Evolutionary conservation across 1,284 basidiomycete genomes (phyloP), one percentile per base, ranked within the genome.

Genomic region (Leccinum griseonigrum): DNA sequence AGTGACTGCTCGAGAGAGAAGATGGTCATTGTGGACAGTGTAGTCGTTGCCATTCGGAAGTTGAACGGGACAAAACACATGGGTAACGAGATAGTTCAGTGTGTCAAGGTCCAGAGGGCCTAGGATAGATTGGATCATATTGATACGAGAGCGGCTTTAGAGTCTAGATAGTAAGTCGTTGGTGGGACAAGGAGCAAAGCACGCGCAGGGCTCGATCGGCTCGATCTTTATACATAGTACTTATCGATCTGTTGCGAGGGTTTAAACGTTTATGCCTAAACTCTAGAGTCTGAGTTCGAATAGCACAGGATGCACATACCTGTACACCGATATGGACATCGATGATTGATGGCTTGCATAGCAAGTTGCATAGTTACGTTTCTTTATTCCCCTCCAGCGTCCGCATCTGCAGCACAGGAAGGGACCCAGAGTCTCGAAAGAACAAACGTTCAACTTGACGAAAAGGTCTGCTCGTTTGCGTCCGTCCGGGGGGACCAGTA

Each of bases 381-480:
- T 13, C 34, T 34, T 34, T n/a, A 14, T 14, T 7, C 28, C n/a
- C 16, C 5, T 60, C 11, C n/a, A 32, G 10, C 34, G 16, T 14
- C 58, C 58, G 31, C 18, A 36, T 22, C 22, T 29, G 38, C 36
- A 10, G 34, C 57, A 58, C 36, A 40, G 57, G 31, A 34, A 11
- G 34, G 8, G 13, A 26, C 53, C 13, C 22, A 54, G 60, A 36
- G 52, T 8, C 53, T 58, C 38, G 61, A 67, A 28, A 29, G 63
- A 56, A 58, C 3, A 28, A n/a, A 7, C 8, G 8, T 28, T 59
- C 53, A 32, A 6, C 38, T n/a, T 8, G 1, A 1, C 18, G 14
- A 16, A 66, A 62, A 10, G 10, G 43, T 34, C n/a, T 28, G 14
- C 29, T 36, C 13, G 34, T 36, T 36, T 36, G 13, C 6, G 6